Evolutionary conservation across 495 filamentous ascomycete genomes (phyloP), one percentile per base, ranked within the genome.

Genomic region (Cryomyces minteri): DNA sequence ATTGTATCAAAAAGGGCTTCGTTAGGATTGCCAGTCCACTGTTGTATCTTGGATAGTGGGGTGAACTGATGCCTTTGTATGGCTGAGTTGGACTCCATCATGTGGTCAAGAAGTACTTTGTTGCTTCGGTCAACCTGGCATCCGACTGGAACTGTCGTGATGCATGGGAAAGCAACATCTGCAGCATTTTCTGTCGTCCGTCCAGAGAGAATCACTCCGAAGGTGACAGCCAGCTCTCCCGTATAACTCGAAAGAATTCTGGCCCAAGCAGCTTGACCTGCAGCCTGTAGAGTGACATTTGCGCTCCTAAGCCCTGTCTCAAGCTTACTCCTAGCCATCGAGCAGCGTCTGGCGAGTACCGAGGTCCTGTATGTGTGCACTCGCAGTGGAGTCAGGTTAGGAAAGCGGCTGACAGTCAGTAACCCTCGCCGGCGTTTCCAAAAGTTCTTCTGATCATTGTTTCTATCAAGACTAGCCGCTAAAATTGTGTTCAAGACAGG

Each of bases 251-350:
- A 69, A 4, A 90, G 67, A 1, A 92, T 51, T 9, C 73, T 65
- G 2, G 73, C 69, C 83, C 84, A 90, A 31, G 80, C 71, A n/a
- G 73, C 78, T 55, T 88, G 81, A 0, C 78, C 70, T 25, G 72
- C 72, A 9, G 74, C 76, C 54, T 85, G 80, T 31, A 88, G 44
- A 0, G 82, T 80, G n/a, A 80, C 65, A n/a, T 71, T 70, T 0
- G 67, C 52, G 6, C 60, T 47, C 39, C 63, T 63, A 32, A 77
- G 78, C 11, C 53, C 60, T 14, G 54, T 50, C 53, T 82, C 73
- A 5, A 88, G 60, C 1, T 60, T 50, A 0, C 54, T 49, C 8
- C 67, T 45, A 1, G 62, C 47, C 31, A 58, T 47, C 5, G 57
- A 52, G 38, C 65, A 76, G 1, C 38, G 46, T n/a, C 61, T 54